These are phyloP conservation scores for Albizia julibrissin DNA, from an alignment of 306 rosid species.

Conservation along the genomic window DNA sequence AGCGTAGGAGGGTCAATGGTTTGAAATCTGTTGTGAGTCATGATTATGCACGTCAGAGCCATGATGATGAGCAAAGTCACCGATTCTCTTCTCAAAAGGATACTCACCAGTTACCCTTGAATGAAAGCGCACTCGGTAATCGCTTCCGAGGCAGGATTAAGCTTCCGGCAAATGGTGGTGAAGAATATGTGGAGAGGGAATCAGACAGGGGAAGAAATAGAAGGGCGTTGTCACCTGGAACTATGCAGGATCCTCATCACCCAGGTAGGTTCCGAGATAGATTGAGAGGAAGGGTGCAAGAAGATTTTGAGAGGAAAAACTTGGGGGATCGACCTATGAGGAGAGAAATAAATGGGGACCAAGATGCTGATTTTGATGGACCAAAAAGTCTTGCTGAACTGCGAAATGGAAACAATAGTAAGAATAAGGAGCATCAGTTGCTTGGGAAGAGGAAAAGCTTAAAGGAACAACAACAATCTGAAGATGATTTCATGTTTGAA, in stretches of 20 bases:
- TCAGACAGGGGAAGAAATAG: slow-evolving; percentile 56
- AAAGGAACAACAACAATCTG: slow-evolving; percentile 49
- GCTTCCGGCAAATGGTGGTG: slow-evolving; percentile 61
- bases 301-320: slow-evolving; percentile 57
- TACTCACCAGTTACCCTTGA: slow-evolving; percentile 43
- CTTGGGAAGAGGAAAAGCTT: slow-evolving; percentile 63
- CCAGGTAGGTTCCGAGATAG: slow-evolving; percentile 75
- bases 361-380: slow-evolving; percentile 47
- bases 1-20: slow-evolving; percentile 76
- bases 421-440: slow-evolving; percentile 51
- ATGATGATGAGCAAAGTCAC: slow-evolving; percentile 57
- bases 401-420: slow-evolving; percentile 51
- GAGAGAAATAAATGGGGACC: slow-evolving; percentile 54
- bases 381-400: slow-evolving; percentile 76
- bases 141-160: slow-evolving; percentile 88
- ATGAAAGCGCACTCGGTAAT: slow-evolving; percentile 60
- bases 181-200: slow-evolving; percentile 59
- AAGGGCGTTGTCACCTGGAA: slow-evolving; percentile 64
- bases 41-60: slow-evolving; percentile 52
- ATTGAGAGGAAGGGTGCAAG: slow-evolving; percentile 66
- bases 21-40: slow-evolving; percentile 74
- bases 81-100: slow-evolving; percentile 56
- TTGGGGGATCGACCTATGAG: slow-evolving; percentile 43
- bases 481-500: slow-evolving; percentile 63
- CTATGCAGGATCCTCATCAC: slow-evolving; percentile 51